Percentiles rank a stretch among this genome's conserved stretches.
Conservation (phyloP, 2,329 filamentous ascomycete genomes). For the Microascus cirrosus region DNA sequence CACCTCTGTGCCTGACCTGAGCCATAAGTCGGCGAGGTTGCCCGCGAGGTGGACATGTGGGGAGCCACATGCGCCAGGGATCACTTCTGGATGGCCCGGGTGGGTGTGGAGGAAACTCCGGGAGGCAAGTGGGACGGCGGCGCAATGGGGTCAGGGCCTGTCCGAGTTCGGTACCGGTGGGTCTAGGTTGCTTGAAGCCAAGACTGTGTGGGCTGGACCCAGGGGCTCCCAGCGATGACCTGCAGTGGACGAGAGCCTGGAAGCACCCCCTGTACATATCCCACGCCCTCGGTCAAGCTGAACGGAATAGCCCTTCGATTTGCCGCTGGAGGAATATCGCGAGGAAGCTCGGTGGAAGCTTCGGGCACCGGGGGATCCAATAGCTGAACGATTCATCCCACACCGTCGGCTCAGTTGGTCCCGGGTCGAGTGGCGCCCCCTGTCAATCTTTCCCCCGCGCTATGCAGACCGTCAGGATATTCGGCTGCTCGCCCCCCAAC, state of each 20-base stretch:
- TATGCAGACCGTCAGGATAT: background rate
- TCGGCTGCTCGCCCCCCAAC: too few species aligned
- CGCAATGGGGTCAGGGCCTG: background rate
- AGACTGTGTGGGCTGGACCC: background rate
- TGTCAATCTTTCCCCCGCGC: too few species aligned
- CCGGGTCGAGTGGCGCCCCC: too few species aligned
- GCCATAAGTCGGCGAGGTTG: background rate
- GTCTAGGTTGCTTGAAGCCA: background rate
- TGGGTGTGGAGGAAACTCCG: background rate
- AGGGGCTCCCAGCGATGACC: background rate
- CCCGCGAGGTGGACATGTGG: background rate
- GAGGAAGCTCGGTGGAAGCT: background rate
- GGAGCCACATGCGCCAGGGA: background rate
- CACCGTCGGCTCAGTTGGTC: too few species aligned
- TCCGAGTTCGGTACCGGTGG: background rate
- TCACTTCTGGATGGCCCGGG: slow-evolving; percentile 1
- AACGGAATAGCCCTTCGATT: background rate
- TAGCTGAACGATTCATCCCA: background rate
- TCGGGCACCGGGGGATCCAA: background rate
- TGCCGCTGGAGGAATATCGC: background rate
- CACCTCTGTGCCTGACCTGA: background rate
- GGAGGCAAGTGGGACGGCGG: background rate
- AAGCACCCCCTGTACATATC: background rate
- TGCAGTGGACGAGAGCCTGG: background rate
- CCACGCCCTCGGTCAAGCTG: slow-evolving; percentile 1